Evolutionary conservation across 2,329 filamentous ascomycete genomes (phyloP), one percentile per base, ranked within the genome.

Genomic region (Laburnicola sp.): DNA sequence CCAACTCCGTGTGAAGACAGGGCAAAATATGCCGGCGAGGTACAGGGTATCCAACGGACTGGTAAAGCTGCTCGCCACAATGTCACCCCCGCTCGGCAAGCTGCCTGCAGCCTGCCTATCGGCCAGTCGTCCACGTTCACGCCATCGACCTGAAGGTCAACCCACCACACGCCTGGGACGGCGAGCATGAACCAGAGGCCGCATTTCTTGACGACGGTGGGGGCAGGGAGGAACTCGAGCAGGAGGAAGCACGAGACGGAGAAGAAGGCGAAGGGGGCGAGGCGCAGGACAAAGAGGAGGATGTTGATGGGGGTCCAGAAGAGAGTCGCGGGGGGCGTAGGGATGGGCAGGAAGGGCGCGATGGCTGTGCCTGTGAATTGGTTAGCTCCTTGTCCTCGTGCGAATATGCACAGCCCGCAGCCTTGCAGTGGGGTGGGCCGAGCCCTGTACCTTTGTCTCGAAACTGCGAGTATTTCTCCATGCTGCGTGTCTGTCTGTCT

Each of bases 391-490:
- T 7, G 28, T 42, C 26, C 37, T 41, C 32, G 6, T 6, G 28
- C 10, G 3, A n/a, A 10, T 30, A 6, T 38, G 36, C 23, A 30
- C 30, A 40, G 22, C 16, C 45, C 26, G 22, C 23, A 10, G 27
- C 23, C 21, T 31, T n/a, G 25, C 4, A 28, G 27, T 21, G n/a
- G 30, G 11, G 22, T 26, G 26, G 6, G 31, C 35, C 30, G 40
- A 22, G 22, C 2, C 4, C 27, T 47, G 59, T 78, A 89, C 91
- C 91, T 84, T 88, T 85, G 75, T 97, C 92, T 64, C 92, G 86
- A 69, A 90, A 97, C 72, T 96, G 91, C 50, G 89, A 93, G 73
- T 90, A 97, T 74, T 95, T 96, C 79, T 97, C 92, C 92, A 97
- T 97, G 31, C 35, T 35, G 44, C 43, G 22, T 42, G 21, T 16